Percentiles rank a stretch among this genome's conserved stretches.
Conservation (phyloP, 148 eudicot species). For the Cornus suecica region DNA sequence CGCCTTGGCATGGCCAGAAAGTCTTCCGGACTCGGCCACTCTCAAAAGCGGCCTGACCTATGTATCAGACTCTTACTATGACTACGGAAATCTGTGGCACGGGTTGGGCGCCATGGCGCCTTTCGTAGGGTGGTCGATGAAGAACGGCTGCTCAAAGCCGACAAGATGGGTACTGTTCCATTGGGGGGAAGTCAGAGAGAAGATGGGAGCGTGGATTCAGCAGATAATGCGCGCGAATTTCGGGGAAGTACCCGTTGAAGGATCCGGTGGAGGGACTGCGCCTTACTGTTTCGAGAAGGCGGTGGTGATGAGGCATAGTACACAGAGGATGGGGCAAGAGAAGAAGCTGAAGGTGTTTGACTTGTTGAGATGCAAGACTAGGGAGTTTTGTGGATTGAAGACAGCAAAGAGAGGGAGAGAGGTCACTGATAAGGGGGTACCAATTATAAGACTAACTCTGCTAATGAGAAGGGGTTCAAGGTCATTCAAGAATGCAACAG, state of each 20-base stretch:
- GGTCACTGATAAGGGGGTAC: constrained; percentile 21
- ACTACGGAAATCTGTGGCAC: constrained; percentile 41
- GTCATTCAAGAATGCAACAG: constrained; percentile 29
- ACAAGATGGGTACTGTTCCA: constrained; percentile 41
- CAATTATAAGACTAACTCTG: constrained; percentile 39
- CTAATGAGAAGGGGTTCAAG: constrained; percentile 46
- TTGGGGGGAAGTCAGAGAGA: constrained; percentile 36
- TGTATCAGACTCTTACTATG: constrained; percentile 28
- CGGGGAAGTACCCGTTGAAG: constrained; percentile 19
- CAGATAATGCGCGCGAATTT: constrained; percentile 12
- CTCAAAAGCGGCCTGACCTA: constrained; percentile 35
- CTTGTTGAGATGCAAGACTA: constrained; percentile 40
- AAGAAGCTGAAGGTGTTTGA: constrained; percentile 26
- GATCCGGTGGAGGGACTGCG: constrained; percentile 14
- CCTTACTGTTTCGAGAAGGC: constrained; percentile 45
- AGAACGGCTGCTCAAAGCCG: constrained; percentile 24
- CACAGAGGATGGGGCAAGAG: constrained; percentile 28
- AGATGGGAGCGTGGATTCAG: constrained; percentile 36
- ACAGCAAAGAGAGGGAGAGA: constrained; percentile 18
- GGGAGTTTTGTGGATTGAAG: constrained; percentile 27
- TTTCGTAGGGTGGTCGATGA: constrained; percentile 39
- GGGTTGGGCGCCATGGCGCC: constrained; percentile 34
- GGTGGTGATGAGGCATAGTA: constrained; percentile 48
- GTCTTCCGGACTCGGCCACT: constrained; percentile 35
- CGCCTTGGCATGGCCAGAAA: constrained; percentile 43